These are phyloP conservation scores for Ophiostoma himal-ulmi DNA, from an alignment of 2,329 filamentous ascomycete species.

Conservation along the genomic window DNA sequence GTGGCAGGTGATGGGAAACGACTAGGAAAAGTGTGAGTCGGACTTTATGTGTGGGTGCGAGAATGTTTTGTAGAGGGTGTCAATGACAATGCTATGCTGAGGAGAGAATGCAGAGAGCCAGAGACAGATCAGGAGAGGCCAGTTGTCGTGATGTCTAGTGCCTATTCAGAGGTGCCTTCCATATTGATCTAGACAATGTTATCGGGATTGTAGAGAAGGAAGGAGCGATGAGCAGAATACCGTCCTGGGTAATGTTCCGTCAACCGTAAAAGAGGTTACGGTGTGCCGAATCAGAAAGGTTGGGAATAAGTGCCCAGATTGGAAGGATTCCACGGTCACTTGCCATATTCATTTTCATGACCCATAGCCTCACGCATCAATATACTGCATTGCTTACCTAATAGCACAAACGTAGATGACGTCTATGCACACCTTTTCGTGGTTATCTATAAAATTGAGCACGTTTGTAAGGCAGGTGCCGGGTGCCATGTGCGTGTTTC, in stretches of 20 bases:
- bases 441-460: constrained; percentile 1
- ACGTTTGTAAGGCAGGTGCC: constrained; percentile 7
- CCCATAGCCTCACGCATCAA: background rate
- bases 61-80: too few species aligned
- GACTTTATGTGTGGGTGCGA: background rate
- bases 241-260: background rate
- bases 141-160: background rate
- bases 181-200: background rate
- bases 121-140: background rate
- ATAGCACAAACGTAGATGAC: background rate
- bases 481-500: constrained; percentile 1
- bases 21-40: background rate
- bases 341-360: background rate
- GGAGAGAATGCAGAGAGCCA: background rate
- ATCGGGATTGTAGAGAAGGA: background rate
- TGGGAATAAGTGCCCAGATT: background rate
- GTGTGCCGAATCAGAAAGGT: background rate
- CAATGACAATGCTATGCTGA: background rate
- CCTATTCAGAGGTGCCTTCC: background rate
- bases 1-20: background rate
- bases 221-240: background rate
- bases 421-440: background rate
- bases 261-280: background rate
- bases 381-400: background rate
- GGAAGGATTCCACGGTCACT: background rate